Evolutionary conservation across 805 yeast species (phyloP).

Genomic region (Yarrowia porcina): DNA sequence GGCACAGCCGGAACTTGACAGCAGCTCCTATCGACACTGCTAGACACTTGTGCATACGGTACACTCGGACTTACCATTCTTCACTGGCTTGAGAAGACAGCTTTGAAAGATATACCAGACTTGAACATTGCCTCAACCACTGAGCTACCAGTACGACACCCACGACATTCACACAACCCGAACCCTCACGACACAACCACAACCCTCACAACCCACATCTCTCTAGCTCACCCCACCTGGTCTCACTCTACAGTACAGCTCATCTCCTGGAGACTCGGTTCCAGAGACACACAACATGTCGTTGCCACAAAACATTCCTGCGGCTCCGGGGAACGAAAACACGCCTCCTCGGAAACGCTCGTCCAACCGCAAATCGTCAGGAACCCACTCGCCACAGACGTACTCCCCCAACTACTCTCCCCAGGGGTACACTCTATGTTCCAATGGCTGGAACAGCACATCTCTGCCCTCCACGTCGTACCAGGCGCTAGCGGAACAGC

Average conservation of each 20-base stretch:
- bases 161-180: too few relatives aligned
- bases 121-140: too few relatives aligned
- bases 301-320: constrained; percentile 6
- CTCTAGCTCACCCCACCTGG: neutral
- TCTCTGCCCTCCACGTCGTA: constrained; percentile 11
- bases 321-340: constrained; percentile 13
- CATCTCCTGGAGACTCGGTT: too few relatives aligned
- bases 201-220: neutral
- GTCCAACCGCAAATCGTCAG: neutral
- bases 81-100: too few relatives aligned
- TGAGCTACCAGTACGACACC: neutral
- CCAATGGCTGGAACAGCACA: constrained; percentile 21
- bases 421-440: constrained; percentile 14
- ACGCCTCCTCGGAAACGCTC: constrained; percentile 6
- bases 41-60: too few relatives aligned
- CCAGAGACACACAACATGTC: neutral
- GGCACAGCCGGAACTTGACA: neutral
- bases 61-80: too few relatives aligned
- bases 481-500: constrained; percentile 14
- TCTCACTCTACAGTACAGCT: neutral
- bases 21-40: too few relatives aligned
- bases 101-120: too few relatives aligned
- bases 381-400: constrained; percentile 7
- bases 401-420: constrained; percentile 22
- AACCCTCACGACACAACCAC: too few relatives aligned